Conservation (phyloP, 371 early-diverging fungal genomes). For the Mucor circinelloides region DNA sequence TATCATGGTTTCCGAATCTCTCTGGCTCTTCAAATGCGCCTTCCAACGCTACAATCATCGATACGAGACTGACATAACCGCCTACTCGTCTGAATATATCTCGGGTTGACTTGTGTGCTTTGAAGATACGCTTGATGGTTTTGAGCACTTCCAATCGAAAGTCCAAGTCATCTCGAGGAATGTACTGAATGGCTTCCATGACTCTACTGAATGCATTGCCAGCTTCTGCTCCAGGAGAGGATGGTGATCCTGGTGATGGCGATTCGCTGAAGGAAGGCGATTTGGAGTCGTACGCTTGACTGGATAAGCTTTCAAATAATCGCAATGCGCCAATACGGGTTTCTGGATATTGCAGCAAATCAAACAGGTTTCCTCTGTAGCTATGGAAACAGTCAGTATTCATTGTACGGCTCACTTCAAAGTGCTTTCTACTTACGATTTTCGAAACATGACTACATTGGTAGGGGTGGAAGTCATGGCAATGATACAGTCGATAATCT, state of each 20-base stretch:
- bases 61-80: slow-evolving; percentile 67
- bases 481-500: slow-evolving; percentile 54
- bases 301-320: slow-evolving; percentile 58
- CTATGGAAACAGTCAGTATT: neutral
- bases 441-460: slow-evolving; percentile 37
- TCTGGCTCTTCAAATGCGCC: slow-evolving; percentile 50
- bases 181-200: slow-evolving; percentile 63
- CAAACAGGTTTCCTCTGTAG: slow-evolving; percentile 60
- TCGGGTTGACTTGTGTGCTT: slow-evolving; percentile 41
- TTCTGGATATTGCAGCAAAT: slow-evolving; percentile 55
- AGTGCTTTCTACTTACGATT: slow-evolving; percentile 49
- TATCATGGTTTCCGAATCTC: slow-evolving; percentile 27
- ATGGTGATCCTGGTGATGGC: neutral
- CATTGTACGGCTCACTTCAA: no score
- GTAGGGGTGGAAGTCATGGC: slow-evolving; percentile 42
- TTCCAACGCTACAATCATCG: slow-evolving; percentile 65
- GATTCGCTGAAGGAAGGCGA: neutral
- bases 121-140: slow-evolving; percentile 55
- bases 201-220: slow-evolving; percentile 50
- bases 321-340: slow-evolving; percentile 56
- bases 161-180: slow-evolving; percentile 59
- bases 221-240: neutral
- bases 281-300: slow-evolving; percentile 31
- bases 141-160: slow-evolving; percentile 60
- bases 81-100: slow-evolving; percentile 66